phyloP scores from a whole-genome alignment of 768 basidiomycete genomes.

The Hysterangium stoloniferum region DNA sequence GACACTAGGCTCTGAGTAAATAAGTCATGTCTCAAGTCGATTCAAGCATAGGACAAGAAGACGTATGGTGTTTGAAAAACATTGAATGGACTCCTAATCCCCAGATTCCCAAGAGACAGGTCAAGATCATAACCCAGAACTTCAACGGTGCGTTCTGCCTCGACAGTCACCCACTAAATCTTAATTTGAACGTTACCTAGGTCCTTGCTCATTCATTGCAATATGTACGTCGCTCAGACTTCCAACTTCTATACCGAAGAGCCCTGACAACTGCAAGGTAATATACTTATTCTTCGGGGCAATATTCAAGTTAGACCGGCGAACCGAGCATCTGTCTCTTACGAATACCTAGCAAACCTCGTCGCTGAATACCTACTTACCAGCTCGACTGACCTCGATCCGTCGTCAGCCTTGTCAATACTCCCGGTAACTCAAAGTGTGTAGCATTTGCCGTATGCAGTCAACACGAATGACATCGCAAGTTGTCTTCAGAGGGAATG shows the following conservation, averaged over 20 bases:
- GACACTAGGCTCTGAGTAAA: not conserved
- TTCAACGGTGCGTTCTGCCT: slow-evolving; percentile 56
- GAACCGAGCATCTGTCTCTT: slow-evolving; percentile 64
- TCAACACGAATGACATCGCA: not conserved
- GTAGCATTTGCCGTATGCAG: slow-evolving; percentile 20
- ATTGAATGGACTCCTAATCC: slow-evolving; percentile 38
- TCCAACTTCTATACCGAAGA: not conserved
- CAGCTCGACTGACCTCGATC: slow-evolving; percentile 49
- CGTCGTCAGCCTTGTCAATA: slow-evolving; percentile 64
- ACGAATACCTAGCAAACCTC: slow-evolving; percentile 76
- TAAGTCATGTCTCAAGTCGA: slow-evolving; percentile 15
- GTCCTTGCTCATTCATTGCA: slow-evolving; percentile 88
- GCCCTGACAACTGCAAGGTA: slow-evolving; percentile 43
- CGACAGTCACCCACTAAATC: not conserved
- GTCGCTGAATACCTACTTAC: slow-evolving; percentile 75
- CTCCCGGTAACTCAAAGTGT: slow-evolving; percentile 73
- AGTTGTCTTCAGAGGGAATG: slow-evolving; percentile 57
- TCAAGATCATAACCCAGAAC: slow-evolving; percentile 75
- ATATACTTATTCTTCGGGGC: slow-evolving; percentile 81
- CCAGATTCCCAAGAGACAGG: slow-evolving; percentile 19
- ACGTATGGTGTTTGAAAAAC: slow-evolving; percentile 74
- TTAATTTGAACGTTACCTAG: slow-evolving; percentile 3
- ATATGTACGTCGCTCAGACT: slow-evolving; percentile 57
- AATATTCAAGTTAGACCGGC: slow-evolving; percentile 66
- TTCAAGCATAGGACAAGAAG: slow-evolving; percentile 30